Conservation (phyloP, 1,284 basidiomycete genomes). For the Fomitopsis schrenkii region DNA sequence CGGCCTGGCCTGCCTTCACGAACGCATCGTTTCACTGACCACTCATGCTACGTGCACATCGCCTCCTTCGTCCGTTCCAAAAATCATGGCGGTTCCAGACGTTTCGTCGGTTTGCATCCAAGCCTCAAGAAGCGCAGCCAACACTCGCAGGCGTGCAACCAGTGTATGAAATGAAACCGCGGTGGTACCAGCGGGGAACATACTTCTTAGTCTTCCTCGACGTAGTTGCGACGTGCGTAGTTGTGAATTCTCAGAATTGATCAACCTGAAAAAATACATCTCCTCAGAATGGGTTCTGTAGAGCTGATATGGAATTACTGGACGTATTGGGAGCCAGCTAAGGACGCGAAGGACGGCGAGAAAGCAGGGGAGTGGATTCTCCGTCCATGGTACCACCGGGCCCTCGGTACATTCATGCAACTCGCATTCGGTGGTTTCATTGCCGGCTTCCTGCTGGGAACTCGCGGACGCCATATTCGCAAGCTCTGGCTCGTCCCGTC, state of each 20-base stretch:
- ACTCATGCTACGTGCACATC: no score
- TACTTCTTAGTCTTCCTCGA: conserved; percentile 32
- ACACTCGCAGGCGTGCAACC: conserved; percentile 10
- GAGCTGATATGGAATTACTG: conserved; percentile 37
- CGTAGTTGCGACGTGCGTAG: conserved; percentile 31
- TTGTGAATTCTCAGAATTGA: neutral
- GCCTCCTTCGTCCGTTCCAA: no score
- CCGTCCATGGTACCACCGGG: conserved; percentile 35
- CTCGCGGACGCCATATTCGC: conserved; percentile 33
- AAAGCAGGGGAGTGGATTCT: conserved; percentile 20
- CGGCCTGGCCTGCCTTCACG: no score
- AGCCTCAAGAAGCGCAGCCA: no score
- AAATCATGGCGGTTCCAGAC: no score
- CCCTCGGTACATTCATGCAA: conserved; percentile 27
- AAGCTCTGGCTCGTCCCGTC: conserved; percentile 31
- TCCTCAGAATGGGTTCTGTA: conserved; percentile 23
- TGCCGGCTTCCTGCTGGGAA: conserved; percentile 29
- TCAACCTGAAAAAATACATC: neutral
- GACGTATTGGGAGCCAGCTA: conserved; percentile 25
- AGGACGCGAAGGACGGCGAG: conserved; percentile 2
- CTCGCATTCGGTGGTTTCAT: conserved; percentile 30
- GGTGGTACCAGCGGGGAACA: conserved; percentile 34
- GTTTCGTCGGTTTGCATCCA: no score
- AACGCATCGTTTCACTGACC: no score
- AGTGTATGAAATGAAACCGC: conserved; percentile 27